These are phyloP conservation scores for Boletus sp. DNA, from an alignment of 1,284 basidiomycete genomes.

Conservation along the genomic window DNA sequence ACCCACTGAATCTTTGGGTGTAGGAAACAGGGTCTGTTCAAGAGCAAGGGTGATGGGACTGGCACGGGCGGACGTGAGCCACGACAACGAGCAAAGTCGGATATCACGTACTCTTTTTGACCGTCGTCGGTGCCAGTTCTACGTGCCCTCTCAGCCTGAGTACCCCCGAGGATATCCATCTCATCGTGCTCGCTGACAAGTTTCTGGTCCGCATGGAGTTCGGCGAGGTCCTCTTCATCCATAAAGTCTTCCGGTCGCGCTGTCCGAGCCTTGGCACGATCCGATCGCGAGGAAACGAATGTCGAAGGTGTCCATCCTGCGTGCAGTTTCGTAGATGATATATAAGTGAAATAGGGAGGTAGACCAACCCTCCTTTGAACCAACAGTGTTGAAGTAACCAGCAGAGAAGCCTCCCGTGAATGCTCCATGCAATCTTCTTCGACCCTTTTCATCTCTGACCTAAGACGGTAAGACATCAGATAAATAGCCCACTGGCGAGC, in stretches of 20 bases:
- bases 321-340: neutral
- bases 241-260: conserved; percentile 91
- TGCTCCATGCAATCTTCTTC: conserved; percentile 92
- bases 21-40: conserved; percentile 61
- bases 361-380: conserved; percentile 84
- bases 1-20: conserved; percentile 73
- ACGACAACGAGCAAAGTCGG: neutral
- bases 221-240: conserved; percentile 97
- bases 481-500: conserved; percentile 22
- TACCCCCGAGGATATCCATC: conserved; percentile 68
- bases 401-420: conserved; percentile 99
- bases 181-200: conserved; percentile 78
- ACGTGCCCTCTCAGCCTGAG: conserved; percentile 50
- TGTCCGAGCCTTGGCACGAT: conserved; percentile 66
- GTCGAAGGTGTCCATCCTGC: conserved; percentile 93
- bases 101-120: conserved; percentile 64
- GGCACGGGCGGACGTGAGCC: conserved; percentile 7
- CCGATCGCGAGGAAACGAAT: conserved; percentile 84
- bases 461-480: conserved; percentile 39
- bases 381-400: conserved; percentile 96
- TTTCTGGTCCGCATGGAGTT: conserved; percentile 71
- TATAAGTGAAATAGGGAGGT: neutral
- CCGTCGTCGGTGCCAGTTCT: conserved; percentile 40
- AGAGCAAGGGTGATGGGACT: conserved; percentile 68
- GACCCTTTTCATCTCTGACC: conserved; percentile 94